A percentile compares a stretch with the other conserved stretches of the same genome.
Evolutionary conservation across 176 grass and related monocot species (phyloP).

Genomic region (Oryza australiensis): DNA sequence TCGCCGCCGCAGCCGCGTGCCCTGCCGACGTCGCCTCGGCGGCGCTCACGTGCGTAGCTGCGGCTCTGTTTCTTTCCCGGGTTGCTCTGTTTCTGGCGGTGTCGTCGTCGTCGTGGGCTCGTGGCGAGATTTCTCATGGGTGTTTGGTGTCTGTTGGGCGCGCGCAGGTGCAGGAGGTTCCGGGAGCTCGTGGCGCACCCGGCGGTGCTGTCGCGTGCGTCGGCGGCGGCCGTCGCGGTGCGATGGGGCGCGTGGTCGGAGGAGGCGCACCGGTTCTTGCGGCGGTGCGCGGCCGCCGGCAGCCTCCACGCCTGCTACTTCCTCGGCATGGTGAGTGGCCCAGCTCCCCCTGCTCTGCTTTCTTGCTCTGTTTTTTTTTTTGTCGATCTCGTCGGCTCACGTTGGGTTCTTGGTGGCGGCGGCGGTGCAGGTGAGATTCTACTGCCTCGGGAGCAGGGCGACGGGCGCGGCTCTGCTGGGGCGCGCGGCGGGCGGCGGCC

Average conservation of each 20-base stretch:
- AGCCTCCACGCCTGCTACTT: constrained; percentile 70
- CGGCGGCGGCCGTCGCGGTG: constrained; percentile 37
- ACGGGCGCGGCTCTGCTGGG: constrained; percentile 49
- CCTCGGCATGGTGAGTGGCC: constrained; percentile 67
- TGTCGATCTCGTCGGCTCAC: neutral
- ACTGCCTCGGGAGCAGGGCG: constrained; percentile 53
- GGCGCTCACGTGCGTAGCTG: constrained; percentile 33
- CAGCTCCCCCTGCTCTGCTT: neutral
- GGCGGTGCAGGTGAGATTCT: constrained; percentile 50
- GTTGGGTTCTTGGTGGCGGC: neutral
- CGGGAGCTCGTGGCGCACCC: constrained; percentile 46
- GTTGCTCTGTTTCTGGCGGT: neutral
- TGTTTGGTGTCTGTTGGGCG: neutral
- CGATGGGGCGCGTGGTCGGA: constrained; percentile 49
- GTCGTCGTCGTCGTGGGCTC: neutral
- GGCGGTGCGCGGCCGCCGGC: constrained; percentile 57
- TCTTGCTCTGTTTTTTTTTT: neutral
- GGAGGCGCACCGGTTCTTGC: constrained; percentile 53
- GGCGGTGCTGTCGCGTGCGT: constrained; percentile 44
- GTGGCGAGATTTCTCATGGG: neutral
- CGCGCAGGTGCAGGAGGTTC: constrained; percentile 62
- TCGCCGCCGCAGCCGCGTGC: constrained; percentile 28
- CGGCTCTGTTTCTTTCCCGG: neutral
- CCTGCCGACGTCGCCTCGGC: constrained; percentile 49
- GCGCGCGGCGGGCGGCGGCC: constrained; percentile 45